Conservation (phyloP, 1,284 basidiomycete genomes). For the Ustilago loliicola region DNA sequence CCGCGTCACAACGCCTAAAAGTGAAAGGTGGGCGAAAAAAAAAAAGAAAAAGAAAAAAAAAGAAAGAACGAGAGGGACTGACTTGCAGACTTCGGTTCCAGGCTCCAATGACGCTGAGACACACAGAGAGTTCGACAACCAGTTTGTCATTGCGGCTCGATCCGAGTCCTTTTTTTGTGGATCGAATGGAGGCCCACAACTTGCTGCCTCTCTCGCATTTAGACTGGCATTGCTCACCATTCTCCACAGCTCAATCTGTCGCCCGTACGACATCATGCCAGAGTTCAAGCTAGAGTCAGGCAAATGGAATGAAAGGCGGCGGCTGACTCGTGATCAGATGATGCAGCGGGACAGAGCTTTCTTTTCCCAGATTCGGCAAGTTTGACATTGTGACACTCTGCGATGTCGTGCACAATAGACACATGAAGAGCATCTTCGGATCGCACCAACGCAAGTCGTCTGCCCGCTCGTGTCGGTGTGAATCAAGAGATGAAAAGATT, state of each 20-base stretch:
- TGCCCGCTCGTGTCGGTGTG: no score
- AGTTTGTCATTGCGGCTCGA: constrained; percentile 8
- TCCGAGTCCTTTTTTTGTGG: background rate
- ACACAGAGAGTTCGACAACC: background rate
- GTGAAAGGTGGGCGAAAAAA: background rate
- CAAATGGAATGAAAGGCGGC: no score
- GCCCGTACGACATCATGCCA: no score
- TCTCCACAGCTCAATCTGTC: no score
- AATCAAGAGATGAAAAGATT: no score
- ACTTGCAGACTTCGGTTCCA: background rate
- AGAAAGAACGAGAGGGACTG: background rate
- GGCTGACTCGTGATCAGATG: no score
- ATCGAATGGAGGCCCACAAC: constrained; percentile 6
- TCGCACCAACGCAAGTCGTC: background rate
- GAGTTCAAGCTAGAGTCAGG: no score
- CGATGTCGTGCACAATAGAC: background rate
- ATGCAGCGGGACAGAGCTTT: no score
- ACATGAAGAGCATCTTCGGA: background rate
- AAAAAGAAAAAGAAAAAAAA: background rate
- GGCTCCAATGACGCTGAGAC: background rate
- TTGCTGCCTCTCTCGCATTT: background rate
- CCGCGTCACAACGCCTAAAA: constrained; percentile 3
- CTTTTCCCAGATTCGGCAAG: no score
- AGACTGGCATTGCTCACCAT: no score
- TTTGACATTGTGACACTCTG: background rate